Conservation (phyloP, 345 rosid species). For the Hypericum perforatum region DNA sequence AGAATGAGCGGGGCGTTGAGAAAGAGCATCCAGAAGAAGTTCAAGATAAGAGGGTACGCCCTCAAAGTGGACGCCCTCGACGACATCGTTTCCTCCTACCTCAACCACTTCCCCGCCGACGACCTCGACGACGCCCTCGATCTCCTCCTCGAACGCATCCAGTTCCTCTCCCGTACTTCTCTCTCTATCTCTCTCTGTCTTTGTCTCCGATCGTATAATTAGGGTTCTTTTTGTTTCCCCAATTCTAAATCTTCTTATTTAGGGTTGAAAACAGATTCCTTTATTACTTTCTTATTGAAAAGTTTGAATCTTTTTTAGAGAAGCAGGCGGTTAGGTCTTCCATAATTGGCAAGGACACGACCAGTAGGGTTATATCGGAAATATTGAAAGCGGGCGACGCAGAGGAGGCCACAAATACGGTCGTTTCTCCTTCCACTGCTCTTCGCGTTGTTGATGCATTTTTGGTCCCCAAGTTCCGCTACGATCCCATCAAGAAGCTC, state of each 20-base stretch:
- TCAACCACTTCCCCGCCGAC: conserved; percentile 47
- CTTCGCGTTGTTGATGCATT: conserved; percentile 66
- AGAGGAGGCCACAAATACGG: conserved; percentile 25
- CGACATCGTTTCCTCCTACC: conserved; percentile 50
- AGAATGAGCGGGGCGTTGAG: conserved; percentile 11
- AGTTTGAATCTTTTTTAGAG: conserved; percentile 5
- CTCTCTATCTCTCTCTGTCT: too few relatives aligned
- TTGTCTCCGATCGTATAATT: too few relatives aligned
- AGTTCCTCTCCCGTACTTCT: too few relatives aligned
- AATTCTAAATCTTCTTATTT: too few relatives aligned
- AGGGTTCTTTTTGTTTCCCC: too few relatives aligned
- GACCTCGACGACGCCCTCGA: conserved; percentile 37
- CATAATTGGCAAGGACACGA: conserved; percentile 52
- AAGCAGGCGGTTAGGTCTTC: conserved; percentile 50
- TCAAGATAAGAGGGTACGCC: conserved; percentile 67
- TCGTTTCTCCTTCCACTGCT: conserved; percentile 26
- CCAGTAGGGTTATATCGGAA: conserved; percentile 38
- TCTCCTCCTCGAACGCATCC: too few relatives aligned
- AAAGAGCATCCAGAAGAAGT: conserved; percentile 66
- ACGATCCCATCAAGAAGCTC: conserved; percentile 62
- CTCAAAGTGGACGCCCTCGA: too few relatives aligned
- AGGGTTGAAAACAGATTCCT: too few relatives aligned
- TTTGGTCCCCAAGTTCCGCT: conserved; percentile 64
- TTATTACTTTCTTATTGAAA: too few relatives aligned
- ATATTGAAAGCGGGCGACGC: conserved; percentile 66